Conservation (phyloP, 2,329 filamentous ascomycete species). For the Fusarium redolens region DNA sequence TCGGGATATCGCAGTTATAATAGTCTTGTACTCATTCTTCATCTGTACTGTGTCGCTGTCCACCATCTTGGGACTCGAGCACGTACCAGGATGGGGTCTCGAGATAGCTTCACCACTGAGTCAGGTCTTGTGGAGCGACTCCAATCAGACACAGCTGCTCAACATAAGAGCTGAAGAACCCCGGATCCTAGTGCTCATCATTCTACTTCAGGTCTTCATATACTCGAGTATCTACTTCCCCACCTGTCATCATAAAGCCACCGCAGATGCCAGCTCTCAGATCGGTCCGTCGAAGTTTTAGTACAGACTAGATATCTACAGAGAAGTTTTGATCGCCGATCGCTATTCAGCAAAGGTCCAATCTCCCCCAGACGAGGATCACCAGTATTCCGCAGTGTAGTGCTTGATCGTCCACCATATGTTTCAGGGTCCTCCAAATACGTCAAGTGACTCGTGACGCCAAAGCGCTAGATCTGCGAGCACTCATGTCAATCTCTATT, state of each 20-base stretch:
- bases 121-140: conserved; percentile 3
- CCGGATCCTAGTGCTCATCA: conserved; percentile 20
- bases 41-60: conserved; percentile 12
- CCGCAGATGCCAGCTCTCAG: neutral
- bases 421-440: conserved; percentile 6
- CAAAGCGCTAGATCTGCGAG: conserved; percentile 3
- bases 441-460: neutral
- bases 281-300: neutral
- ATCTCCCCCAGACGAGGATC: conserved; percentile 38
- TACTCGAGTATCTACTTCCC: conserved; percentile 4
- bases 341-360: conserved; percentile 5
- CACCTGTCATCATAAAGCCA: conserved; percentile 11
- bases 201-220: conserved; percentile 9
- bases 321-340: conserved; percentile 24
- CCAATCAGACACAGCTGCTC: neutral
- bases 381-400: conserved; percentile 34
- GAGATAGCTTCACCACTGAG: conserved; percentile 9
- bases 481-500: conserved; percentile 7
- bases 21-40: neutral
- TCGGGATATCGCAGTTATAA: conserved; percentile 3
- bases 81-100: conserved; percentile 8
- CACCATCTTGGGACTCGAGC: conserved; percentile 7
- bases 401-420: conserved; percentile 2
- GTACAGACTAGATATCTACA: neutral
- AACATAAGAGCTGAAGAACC: neutral